Evolutionary conservation across 257 asterid species (phyloP).

Genomic region (Mentha longifolia): DNA sequence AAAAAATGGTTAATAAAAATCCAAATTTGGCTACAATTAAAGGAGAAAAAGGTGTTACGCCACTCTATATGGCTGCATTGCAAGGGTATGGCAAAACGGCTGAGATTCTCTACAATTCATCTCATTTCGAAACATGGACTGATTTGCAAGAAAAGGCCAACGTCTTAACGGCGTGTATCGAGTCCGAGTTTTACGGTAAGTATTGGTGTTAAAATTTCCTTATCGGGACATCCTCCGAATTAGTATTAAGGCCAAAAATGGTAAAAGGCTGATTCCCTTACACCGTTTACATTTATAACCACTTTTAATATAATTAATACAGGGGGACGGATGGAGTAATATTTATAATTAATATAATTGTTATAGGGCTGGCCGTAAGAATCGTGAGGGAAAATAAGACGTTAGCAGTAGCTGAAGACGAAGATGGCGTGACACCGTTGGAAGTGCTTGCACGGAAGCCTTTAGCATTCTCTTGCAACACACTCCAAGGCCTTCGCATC

Average conservation of each 20-base stretch:
- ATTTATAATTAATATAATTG: too few species aligned
- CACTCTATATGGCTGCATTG: slow-evolving; percentile 42
- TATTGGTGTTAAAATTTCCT: too few species aligned
- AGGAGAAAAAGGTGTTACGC: slow-evolving; percentile 16
- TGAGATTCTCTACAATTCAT: slow-evolving; percentile 6
- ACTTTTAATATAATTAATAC: too few species aligned
- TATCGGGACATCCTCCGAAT: too few species aligned
- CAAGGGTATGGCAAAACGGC: slow-evolving; percentile 35
- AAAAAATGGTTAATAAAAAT: background rate
- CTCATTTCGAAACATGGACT: slow-evolving; percentile 19
- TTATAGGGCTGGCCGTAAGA: slow-evolving; percentile 19
- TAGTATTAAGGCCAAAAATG: too few species aligned
- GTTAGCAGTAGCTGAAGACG: slow-evolving; percentile 36
- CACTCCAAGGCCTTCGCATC: background rate
- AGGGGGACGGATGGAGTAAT: too few species aligned
- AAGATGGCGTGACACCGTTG: slow-evolving; percentile 28
- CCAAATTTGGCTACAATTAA: slow-evolving; percentile 1
- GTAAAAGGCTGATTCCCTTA: too few species aligned
- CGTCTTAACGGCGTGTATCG: slow-evolving; percentile 33
- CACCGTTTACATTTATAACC: too few species aligned
- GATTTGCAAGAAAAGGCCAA: background rate
- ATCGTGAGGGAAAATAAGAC: background rate
- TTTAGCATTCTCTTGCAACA: slow-evolving; percentile 23
- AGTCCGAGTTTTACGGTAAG: slow-evolving; percentile 26
- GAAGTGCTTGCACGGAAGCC: slow-evolving; percentile 43